phyloP scores from a whole-genome alignment of 2,329 filamentous ascomycete genomes.

The Lachnellula subtilissima region DNA sequence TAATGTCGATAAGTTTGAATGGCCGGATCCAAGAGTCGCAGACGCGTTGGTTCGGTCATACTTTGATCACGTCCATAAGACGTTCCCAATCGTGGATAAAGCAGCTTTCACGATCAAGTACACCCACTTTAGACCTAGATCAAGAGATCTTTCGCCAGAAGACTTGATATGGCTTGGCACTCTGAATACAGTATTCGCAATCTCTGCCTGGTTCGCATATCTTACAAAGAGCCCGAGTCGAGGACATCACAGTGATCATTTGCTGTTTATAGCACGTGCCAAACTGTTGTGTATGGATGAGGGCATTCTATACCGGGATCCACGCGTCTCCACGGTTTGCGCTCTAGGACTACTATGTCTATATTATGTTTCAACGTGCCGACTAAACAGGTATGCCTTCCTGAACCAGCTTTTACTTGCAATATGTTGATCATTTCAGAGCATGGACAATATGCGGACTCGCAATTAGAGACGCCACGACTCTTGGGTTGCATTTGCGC shows the following conservation, averaged over 20 bases:
- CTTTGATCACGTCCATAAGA: slow-evolving; percentile 20
- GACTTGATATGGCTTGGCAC: slow-evolving; percentile 20
- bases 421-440: slow-evolving; percentile 8
- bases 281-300: slow-evolving; percentile 19
- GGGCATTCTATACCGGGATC: slow-evolving; percentile 16
- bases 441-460: slow-evolving; percentile 25
- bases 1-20: slow-evolving; percentile 17
- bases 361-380: slow-evolving; percentile 22
- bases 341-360: slow-evolving; percentile 20
- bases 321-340: slow-evolving; percentile 15
- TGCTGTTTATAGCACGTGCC: slow-evolving; percentile 19
- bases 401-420: not conserved
- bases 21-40: slow-evolving; percentile 15
- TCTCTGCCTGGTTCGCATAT: slow-evolving; percentile 18
- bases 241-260: slow-evolving; percentile 17
- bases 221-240: slow-evolving; percentile 9
- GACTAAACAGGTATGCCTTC: slow-evolving; percentile 23
- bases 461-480: slow-evolving; percentile 22
- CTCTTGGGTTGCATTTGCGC: slow-evolving; percentile 23
- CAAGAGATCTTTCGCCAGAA: slow-evolving; percentile 6
- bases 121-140: slow-evolving; percentile 3
- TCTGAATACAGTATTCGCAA: slow-evolving; percentile 24
- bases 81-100: slow-evolving; percentile 20
- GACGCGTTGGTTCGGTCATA: slow-evolving; percentile 17
- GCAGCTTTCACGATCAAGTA: slow-evolving; percentile 15